Base-by-base conservation (phyloP, 306 rosid species). In the Prunus salicina region DNA sequence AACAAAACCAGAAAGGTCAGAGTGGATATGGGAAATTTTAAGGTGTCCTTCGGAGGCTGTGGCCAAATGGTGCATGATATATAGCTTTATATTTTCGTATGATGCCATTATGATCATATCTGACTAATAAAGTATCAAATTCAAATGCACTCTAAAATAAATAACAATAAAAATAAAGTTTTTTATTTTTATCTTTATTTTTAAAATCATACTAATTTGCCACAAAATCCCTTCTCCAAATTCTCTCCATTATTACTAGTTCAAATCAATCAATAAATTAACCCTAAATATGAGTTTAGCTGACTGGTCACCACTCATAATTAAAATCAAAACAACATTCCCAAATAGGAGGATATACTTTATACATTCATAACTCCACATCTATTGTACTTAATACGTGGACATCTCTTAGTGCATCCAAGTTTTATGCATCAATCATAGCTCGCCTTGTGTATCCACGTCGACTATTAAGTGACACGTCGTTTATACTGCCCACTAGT, bases 1-100 rank as follows among this genome's bases (percentile, higher is more conserved):
- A 82, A 81, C 74, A 64, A 82, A 89, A 67, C 43, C 75, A 78
- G 74, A 64, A 34, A 79, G 80, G 67, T 71, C 78, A 61, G 56
- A 78, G 62, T 61, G 64, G 77, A 78, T 55, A 56, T 47, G 71
- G 55, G 78, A 72, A 74, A 73, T 41, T 57, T 66, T 82, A 25
- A 65, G 57, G 16, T 72, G 69, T 72, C 78, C 22, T 60, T 20
- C 20, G 1, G 22, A 41, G 62, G 78, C 28, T 63, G 38, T 30
- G 66, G 80, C 67, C 56, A 18, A 43, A 28, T 28, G 57, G 30
- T 50, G 66, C 63, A 27, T 50, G 73, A 11, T 72, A 32, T 51
- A 25, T 47, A 6, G 50, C 3, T 12, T 18, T 12, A 1, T 34
- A 34, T 50, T 41, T 52, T 0, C 1, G 25, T 55, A 9, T 52